A percentile compares a stretch with the other conserved stretches of the same genome.
Evolutionary conservation across 2,329 filamentous ascomycete species (phyloP).

Genomic region (Sarocladium kiliense): DNA sequence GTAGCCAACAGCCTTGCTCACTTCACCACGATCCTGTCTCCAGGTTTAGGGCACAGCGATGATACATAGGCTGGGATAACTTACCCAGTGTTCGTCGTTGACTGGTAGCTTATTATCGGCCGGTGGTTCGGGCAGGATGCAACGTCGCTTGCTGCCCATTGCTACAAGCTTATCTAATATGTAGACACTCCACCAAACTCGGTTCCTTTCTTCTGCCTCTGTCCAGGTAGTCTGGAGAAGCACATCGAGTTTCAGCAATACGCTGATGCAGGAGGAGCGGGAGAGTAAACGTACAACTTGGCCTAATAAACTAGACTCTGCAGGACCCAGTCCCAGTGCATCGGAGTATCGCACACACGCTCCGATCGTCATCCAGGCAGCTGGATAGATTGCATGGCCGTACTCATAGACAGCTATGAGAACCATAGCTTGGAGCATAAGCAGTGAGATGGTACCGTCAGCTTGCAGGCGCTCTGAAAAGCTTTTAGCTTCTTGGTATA

Average conservation of each 20-base stretch:
- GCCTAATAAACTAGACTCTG: constrained; percentile 17
- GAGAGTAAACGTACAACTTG: not conserved
- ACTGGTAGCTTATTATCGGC: not conserved
- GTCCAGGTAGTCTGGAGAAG: constrained; percentile 35
- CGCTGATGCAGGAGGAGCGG: too few relatives aligned
- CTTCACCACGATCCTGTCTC: not conserved
- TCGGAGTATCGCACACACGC: constrained; percentile 39
- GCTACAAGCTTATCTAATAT: constrained; percentile 34
- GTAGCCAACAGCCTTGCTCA: not conserved
- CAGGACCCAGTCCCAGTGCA: constrained; percentile 34
- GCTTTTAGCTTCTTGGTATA: not conserved
- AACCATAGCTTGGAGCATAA: constrained; percentile 39
- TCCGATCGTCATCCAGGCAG: constrained; percentile 42
- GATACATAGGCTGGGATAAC: not conserved
- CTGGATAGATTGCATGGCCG: constrained; percentile 44
- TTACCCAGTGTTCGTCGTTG: not conserved
- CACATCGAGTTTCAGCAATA: constrained; percentile 32
- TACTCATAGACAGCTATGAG: constrained; percentile 43
- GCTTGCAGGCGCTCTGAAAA: constrained; percentile 35
- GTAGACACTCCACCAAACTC: constrained; percentile 45
- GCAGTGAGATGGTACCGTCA: constrained; percentile 34
- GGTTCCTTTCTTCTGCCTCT: constrained; percentile 38
- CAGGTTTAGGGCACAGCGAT: not conserved
- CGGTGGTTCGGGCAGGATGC: not conserved
- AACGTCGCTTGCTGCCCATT: constrained; percentile 18